Evolutionary conservation across 2,329 filamentous ascomycete genomes (phyloP).

Genomic region (Aspergillus thermomutatus): DNA sequence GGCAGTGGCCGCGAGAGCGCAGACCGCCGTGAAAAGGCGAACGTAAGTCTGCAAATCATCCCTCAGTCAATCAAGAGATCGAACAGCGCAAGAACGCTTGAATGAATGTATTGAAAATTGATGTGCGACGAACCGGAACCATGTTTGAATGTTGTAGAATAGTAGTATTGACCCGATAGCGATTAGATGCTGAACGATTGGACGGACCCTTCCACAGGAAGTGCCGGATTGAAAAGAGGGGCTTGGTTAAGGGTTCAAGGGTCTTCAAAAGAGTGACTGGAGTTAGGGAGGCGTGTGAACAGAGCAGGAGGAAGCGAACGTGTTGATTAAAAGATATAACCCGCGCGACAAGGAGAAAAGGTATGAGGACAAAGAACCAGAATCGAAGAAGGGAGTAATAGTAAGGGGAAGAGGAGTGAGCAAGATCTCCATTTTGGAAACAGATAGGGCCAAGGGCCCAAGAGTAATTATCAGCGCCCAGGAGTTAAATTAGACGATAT

Average conservation of each 20-base stretch:
- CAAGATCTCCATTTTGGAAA: background rate
- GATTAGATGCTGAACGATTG: constrained; percentile 9
- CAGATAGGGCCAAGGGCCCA: background rate
- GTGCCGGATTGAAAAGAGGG: constrained; percentile 1
- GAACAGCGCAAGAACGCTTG: background rate
- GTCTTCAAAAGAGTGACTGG: constrained; percentile 12
- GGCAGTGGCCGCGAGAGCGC: constrained; percentile 44
- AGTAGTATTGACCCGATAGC: background rate
- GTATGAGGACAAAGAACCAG: constrained; percentile 5
- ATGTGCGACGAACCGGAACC: background rate
- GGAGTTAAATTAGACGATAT: constrained; percentile 7
- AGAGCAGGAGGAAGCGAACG: constrained; percentile 13
- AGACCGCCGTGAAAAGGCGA: constrained; percentile 38
- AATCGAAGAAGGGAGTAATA: constrained; percentile 6
- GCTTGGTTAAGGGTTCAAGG: background rate
- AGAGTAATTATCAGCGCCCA: constrained; percentile 1
- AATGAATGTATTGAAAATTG: background rate
- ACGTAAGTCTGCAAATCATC: constrained; percentile 24
- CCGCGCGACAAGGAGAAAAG: background rate
- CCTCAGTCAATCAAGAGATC: background rate
- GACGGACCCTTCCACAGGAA: constrained; percentile 18
- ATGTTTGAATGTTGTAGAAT: background rate
- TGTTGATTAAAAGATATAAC: background rate
- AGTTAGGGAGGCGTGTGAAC: constrained; percentile 1
- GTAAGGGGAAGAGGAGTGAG: constrained; percentile 2